These are phyloP conservation scores for Stachybotrys elegans DNA, from an alignment of 2,329 filamentous ascomycete species.

Conservation along the genomic window DNA sequence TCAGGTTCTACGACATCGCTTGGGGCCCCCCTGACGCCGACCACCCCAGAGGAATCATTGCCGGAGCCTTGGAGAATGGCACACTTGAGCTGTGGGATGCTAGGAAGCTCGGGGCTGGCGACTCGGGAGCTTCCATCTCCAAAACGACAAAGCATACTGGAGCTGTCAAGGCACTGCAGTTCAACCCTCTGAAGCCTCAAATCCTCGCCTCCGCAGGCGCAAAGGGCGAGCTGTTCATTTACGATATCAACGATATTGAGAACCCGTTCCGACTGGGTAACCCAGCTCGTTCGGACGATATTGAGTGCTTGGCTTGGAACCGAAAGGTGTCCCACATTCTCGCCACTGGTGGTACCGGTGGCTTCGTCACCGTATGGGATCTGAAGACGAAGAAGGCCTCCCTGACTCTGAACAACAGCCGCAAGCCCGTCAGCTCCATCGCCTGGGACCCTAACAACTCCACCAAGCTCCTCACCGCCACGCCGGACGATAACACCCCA, in stretches of 20 bases:
- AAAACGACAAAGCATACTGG: constrained; percentile 87
- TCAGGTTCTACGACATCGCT: constrained; percentile 92
- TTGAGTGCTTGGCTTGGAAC: constrained; percentile 97
- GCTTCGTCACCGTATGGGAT: constrained; percentile 98
- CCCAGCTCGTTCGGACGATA: constrained; percentile 83
- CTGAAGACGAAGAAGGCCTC: constrained; percentile 97
- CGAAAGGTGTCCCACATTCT: constrained; percentile 95
- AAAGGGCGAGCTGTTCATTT: constrained; percentile 94
- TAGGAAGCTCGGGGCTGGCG: constrained; percentile 55
- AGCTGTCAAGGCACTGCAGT: constrained; percentile 89
- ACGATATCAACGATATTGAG: constrained; percentile 84
- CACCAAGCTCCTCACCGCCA: constrained; percentile 90
- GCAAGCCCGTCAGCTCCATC: constrained; percentile 91
- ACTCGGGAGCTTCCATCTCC: constrained; percentile 72
- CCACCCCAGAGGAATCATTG: constrained; percentile 81
- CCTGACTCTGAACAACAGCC: constrained; percentile 88
- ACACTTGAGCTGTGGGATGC: constrained; percentile 93
- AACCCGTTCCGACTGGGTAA: constrained; percentile 88
- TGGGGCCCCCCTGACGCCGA: constrained; percentile 82
- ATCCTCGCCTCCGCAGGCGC: constrained; percentile 88
- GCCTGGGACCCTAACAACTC: constrained; percentile 96
- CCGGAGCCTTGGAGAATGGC: constrained; percentile 91
- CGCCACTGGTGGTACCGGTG: constrained; percentile 86
- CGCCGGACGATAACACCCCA: constrained; percentile 81
- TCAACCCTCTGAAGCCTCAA: constrained; percentile 89